phyloP scores from a whole-genome alignment of 1,284 basidiomycete genomes.

The Cystobasidium pallidum region DNA sequence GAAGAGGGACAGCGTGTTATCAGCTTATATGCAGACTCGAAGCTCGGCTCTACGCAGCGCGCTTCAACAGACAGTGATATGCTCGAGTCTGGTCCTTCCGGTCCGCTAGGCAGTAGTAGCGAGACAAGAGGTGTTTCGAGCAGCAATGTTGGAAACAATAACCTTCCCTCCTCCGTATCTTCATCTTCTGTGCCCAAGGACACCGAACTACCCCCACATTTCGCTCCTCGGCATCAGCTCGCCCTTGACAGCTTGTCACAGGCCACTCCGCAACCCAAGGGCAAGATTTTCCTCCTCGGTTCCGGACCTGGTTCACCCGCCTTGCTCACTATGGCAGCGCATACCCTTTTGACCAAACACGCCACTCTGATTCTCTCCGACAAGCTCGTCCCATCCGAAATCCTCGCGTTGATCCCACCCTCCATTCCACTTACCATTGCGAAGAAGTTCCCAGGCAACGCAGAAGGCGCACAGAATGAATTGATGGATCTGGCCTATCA shows the following conservation, averaged over 20 bases:
- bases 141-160: not conserved
- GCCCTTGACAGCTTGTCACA: not conserved
- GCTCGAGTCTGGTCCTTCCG: not conserved
- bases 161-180: not conserved
- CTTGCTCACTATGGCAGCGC: conserved; percentile 84
- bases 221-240: conserved; percentile 32
- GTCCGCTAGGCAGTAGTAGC: not conserved
- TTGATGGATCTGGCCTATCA: conserved; percentile 88
- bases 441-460: conserved; percentile 95
- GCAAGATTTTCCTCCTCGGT: conserved; percentile 83
- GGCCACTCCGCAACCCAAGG: conserved; percentile 53
- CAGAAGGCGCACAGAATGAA: conserved; percentile 89
- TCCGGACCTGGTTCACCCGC: conserved; percentile 94
- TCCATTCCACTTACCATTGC: conserved; percentile 72
- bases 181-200: too few species aligned
- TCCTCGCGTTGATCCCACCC: conserved; percentile 73
- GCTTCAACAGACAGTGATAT: not conserved
- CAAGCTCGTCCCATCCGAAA: conserved; percentile 91
- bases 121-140: not conserved
- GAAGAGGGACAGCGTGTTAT: conserved; percentile 71
- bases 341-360: conserved; percentile 72
- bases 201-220: not conserved
- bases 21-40: conserved; percentile 50
- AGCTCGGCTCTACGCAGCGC: not conserved
- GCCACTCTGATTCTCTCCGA: conserved; percentile 89